phyloP scores from a whole-genome alignment of 2,329 filamentous ascomycete genomes.

The Neophaeococcomyces aloes region DNA sequence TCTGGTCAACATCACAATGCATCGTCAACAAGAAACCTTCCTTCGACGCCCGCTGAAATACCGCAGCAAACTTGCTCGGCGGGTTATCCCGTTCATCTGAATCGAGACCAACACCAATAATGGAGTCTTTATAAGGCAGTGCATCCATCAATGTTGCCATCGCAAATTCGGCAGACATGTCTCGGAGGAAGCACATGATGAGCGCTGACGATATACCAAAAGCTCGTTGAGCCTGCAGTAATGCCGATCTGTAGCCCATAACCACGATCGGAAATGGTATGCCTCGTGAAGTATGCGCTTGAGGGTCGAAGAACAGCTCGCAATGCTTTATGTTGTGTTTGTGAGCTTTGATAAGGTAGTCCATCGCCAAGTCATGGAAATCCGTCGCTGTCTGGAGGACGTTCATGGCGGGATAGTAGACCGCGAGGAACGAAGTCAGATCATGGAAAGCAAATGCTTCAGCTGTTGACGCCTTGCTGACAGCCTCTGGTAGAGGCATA shows the following conservation, averaged over 20 bases:
- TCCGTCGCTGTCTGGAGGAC: slow-evolving; percentile 45
- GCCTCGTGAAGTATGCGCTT: slow-evolving; percentile 58
- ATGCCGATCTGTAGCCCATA: slow-evolving; percentile 51
- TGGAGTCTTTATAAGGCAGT: slow-evolving; percentile 19
- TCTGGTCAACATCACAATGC: slow-evolving; percentile 44
- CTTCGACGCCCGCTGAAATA: slow-evolving; percentile 19
- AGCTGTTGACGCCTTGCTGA: slow-evolving; percentile 10
- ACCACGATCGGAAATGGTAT: slow-evolving; percentile 55
- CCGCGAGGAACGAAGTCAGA: slow-evolving; percentile 50
- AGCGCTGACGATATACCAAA: slow-evolving; percentile 56
- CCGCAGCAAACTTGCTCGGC: slow-evolving; percentile 18
- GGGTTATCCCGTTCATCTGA: slow-evolving; percentile 20
- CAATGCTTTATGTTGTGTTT: slow-evolving; percentile 58
- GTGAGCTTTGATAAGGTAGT: slow-evolving; percentile 57
- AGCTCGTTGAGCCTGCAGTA: slow-evolving; percentile 49
- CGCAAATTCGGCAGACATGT: slow-evolving; percentile 18
- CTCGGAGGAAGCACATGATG: slow-evolving; percentile 60
- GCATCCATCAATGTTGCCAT: slow-evolving; percentile 20
- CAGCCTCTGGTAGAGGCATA: slow-evolving; percentile 12
- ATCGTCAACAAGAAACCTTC: slow-evolving; percentile 39
- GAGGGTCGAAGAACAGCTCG: slow-evolving; percentile 73
- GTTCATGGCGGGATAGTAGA: slow-evolving; percentile 68
- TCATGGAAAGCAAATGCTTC: slow-evolving; percentile 18
- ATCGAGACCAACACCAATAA: slow-evolving; percentile 22
- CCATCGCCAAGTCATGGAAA: slow-evolving; percentile 53